Conservation (phyloP, 2,329 filamentous ascomycete genomes). For the Ophiocordyceps polyrhachis-furcata region DNA sequence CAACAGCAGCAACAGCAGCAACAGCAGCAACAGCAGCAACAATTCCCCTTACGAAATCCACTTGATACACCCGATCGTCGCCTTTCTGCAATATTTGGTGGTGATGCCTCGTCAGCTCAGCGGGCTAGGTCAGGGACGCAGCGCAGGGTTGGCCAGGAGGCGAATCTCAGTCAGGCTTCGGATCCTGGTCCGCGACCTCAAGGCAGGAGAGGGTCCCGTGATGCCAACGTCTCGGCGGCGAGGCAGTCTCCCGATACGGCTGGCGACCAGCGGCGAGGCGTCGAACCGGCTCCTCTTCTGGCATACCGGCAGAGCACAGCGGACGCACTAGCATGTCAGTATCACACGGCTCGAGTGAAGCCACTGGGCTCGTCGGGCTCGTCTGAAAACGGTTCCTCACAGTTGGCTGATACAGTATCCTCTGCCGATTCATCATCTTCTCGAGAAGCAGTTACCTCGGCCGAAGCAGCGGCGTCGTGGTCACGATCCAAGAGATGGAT, state of each 20-base stretch:
- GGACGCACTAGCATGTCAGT: neutral
- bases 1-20: neutral
- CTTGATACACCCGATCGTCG: neutral
- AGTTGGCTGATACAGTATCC: neutral
- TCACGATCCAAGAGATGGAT: constrained; percentile 21
- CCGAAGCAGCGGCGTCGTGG: constrained; percentile 13
- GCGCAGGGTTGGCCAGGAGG: neutral
- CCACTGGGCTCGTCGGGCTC: neutral
- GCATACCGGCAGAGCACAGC: neutral
- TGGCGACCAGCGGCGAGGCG: neutral
- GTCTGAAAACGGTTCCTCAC: neutral
- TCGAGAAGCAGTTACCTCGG: neutral
- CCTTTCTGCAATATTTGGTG: neutral
- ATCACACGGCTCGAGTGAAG: neutral
- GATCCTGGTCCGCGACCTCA: neutral
- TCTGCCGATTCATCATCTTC: neutral
- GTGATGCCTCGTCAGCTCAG: neutral
- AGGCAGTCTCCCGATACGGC: neutral
- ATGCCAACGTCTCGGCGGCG: neutral
- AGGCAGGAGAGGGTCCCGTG: neutral
- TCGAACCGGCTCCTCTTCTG: neutral
- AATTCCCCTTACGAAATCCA: too few species aligned
- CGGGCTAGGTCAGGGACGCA: neutral
- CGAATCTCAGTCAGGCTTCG: neutral
- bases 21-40: too few species aligned